Evolutionary conservation across 768 basidiomycete species (phyloP).

Genomic region (Mycena rosella): DNA sequence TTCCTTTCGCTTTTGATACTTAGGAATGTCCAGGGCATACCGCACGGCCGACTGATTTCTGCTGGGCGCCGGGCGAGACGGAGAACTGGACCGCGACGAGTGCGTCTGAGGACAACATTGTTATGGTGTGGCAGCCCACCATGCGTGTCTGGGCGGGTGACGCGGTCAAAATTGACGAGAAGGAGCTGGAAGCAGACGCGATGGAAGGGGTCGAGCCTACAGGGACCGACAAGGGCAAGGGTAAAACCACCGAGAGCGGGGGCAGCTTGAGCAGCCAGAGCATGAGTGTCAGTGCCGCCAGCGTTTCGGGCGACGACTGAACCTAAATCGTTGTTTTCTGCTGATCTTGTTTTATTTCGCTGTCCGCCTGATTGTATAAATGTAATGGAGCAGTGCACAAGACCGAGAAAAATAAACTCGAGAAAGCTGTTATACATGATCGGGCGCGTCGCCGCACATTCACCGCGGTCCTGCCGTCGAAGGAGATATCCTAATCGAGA

Average conservation of each 20-base stretch:
- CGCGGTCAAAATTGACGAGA: constrained; percentile 85
- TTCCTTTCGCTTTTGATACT: constrained; percentile 24
- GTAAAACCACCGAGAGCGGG: constrained; percentile 50
- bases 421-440: constrained; percentile 31
- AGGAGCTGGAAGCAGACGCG: constrained; percentile 84
- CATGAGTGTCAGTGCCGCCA: constrained; percentile 71
- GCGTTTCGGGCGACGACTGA: constrained; percentile 66
- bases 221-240: constrained; percentile 49
- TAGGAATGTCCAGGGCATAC: constrained; percentile 76
- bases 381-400: constrained; percentile 16
- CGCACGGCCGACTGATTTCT: constrained; percentile 91
- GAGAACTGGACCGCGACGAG: constrained; percentile 91
- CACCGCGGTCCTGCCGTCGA: constrained; percentile 14
- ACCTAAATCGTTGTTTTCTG: constrained; percentile 25
- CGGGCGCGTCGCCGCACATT: constrained; percentile 19
- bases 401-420: constrained; percentile 18
- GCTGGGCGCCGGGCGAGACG: constrained; percentile 88
- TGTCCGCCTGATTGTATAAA: constrained; percentile 5
- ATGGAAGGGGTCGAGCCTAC: constrained; percentile 81
- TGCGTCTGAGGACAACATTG: constrained; percentile 96
- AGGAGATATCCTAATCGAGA: constrained; percentile 57
- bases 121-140: constrained; percentile 98
- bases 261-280: constrained; percentile 63
- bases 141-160: constrained; percentile 96
- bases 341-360: constrained; percentile 11